Evolutionary conservation across 75 land plant species (phyloP), one percentile per base, ranked within the genome.

Genomic region (Sequoiadendron giganteum): DNA sequence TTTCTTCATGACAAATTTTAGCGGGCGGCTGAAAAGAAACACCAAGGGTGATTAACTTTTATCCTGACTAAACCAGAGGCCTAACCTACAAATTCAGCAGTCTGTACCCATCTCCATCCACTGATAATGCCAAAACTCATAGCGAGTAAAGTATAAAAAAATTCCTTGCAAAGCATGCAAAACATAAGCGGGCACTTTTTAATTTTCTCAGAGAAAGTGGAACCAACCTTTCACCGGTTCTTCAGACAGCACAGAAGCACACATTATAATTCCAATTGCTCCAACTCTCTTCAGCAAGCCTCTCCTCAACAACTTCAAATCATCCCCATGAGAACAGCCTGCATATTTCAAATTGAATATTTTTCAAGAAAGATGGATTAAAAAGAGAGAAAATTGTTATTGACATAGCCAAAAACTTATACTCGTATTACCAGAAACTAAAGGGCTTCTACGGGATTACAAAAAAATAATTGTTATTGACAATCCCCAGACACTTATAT

Each of bases 231-330:
- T 42, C n/a, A 25, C 83, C 43, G n/a, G 18, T 19, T 38, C 21
- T 45, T 80, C 83, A 42, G 48, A 21, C 28, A 80, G 38, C 48
- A 80, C 83, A 10, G 83, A 80, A 7, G 48, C 83, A 80, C 83
- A 80, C 83, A 80, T 43, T 25, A 39, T 16, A 42, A 80, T 80
- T 7, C 83, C 49, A 43, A 43, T 43, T 43, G 48, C 30, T 40
- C 49, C 45, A 80, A 80, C 47, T 42, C 48, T 39, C 83, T 80
- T 80, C n/a, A 80, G 83, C 83, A 80, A 80, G 10, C 21, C 45
- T 42, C 83, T 42, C n/a, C 83, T 80, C 48, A 9, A 28, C 11
- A 80, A 43, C 13, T 42, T 80, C 83, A 42, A 25, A 80, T 43
- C 48, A 21, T 80, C 28, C 43, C 83, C 83, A 80, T 42, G 13